These are phyloP conservation scores for Wallemia hederae DNA, from an alignment of 1,284 basidiomycete genomes.

Conservation along the genomic window DNA sequence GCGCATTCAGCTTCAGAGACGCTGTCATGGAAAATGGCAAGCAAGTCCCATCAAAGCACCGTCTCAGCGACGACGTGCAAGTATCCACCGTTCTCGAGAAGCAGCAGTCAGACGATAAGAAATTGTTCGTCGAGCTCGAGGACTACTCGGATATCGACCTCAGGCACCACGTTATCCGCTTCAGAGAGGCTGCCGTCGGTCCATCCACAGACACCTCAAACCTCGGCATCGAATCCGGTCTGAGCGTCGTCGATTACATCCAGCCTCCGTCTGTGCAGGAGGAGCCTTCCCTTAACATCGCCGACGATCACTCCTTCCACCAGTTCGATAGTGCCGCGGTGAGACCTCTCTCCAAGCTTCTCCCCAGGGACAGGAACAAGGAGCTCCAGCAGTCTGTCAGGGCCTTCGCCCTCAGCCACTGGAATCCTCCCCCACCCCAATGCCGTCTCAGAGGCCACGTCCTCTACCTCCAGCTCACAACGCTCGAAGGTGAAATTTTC, in stretches of 20 bases:
- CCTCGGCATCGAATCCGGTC: neutral
- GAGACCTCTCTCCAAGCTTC: neutral
- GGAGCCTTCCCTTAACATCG: conserved; percentile 1
- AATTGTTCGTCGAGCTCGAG: neutral
- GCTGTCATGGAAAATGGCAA: neutral
- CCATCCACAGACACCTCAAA: neutral
- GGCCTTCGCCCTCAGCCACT: conserved; percentile 23
- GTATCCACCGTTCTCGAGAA: neutral
- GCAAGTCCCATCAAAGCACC: neutral
- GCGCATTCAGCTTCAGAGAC: neutral
- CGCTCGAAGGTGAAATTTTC: conserved; percentile 25
- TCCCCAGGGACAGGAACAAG: neutral
- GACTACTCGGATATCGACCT: neutral
- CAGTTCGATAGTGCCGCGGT: neutral
- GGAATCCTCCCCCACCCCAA: conserved; percentile 27
- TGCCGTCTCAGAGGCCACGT: conserved; percentile 24
- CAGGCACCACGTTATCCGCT: neutral
- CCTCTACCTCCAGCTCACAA: conserved; percentile 23
- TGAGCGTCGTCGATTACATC: neutral
- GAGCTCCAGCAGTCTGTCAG: conserved; percentile 11
- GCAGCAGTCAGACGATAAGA: neutral
- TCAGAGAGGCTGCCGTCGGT: neutral
- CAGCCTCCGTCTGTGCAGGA: neutral
- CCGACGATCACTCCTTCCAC: neutral
- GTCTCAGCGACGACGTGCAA: neutral